Evolutionary conservation across 2,329 filamentous ascomycete genomes (phyloP).

Genomic region (Hyphodiscus sp.): DNA sequence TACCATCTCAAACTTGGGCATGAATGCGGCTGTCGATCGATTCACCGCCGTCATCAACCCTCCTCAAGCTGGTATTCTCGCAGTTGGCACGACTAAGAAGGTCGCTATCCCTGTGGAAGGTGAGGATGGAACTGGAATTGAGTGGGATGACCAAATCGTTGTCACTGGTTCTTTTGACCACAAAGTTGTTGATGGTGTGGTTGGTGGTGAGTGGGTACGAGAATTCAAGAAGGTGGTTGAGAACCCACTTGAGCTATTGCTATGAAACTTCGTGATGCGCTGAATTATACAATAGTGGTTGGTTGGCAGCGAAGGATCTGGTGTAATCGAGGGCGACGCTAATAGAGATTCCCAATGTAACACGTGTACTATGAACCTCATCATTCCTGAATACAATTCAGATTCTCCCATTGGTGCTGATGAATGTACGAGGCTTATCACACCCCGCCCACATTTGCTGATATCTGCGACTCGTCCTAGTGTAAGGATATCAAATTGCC

Average conservation of each 20-base stretch:
- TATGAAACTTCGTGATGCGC: slow-evolving; percentile 44
- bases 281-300: neutral
- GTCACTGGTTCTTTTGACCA: slow-evolving; percentile 97
- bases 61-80: slow-evolving; percentile 90
- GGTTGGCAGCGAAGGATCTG: neutral
- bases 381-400: neutral
- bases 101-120: slow-evolving; percentile 81
- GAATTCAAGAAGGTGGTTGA: slow-evolving; percentile 97
- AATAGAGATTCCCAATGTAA: slow-evolving; percentile 21
- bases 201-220: slow-evolving; percentile 93
- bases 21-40: slow-evolving; percentile 93
- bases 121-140: slow-evolving; percentile 70
- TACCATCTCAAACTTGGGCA: slow-evolving; percentile 99
- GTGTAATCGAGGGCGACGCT: slow-evolving; percentile 6
- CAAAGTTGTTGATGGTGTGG: slow-evolving; percentile 95
- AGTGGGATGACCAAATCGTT: slow-evolving; percentile 96
- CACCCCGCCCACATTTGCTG: neutral
- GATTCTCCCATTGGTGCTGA: neutral
- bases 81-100: slow-evolving; percentile 92
- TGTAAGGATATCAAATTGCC: too few species aligned
- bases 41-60: slow-evolving; percentile 99
- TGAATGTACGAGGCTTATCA: neutral
- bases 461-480: too few species aligned
- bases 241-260: slow-evolving; percentile 90
- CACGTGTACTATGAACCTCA: slow-evolving; percentile 11